phyloP scores from a whole-genome alignment of 495 filamentous ascomycete species.

The Choiromyces venosus region DNA sequence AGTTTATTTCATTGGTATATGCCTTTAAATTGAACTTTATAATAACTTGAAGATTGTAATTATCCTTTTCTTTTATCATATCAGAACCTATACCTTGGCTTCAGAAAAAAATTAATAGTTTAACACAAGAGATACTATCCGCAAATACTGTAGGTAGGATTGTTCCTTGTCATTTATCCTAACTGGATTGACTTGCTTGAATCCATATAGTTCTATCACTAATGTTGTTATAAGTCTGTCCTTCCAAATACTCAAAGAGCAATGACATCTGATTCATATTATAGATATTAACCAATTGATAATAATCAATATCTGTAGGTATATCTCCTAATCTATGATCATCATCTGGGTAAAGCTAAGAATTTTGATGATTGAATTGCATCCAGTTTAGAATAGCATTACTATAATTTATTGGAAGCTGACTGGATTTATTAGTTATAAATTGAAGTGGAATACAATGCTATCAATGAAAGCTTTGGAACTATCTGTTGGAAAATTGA shows the following conservation, averaged over 20 bases:
- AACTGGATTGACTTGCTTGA: conserved; percentile 2
- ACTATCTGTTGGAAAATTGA: not conserved
- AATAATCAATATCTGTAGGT: not conserved
- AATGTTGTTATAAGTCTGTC: not conserved
- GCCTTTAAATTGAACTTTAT: not conserved
- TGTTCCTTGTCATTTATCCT: conserved; percentile 11
- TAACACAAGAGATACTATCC: not conserved
- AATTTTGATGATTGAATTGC: conserved; percentile 1
- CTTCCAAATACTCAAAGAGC: conserved; percentile 5
- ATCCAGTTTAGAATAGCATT: not conserved
- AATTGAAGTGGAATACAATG: not conserved
- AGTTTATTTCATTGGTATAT: not conserved
- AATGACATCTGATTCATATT: not conserved
- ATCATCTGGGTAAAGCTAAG: not conserved
- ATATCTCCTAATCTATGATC: not conserved
- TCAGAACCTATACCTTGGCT: not conserved
- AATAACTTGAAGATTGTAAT: not conserved
- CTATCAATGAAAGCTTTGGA: not conserved
- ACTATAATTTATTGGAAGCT: not conserved
- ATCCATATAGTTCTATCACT: not conserved
- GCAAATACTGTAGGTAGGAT: not conserved
- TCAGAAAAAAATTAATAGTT: not conserved
- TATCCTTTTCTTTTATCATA: not conserved
- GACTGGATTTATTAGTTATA: not conserved
- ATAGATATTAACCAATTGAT: not conserved